Conservation (phyloP, 768 basidiomycete species). For the Gymnopilus junonius region DNA sequence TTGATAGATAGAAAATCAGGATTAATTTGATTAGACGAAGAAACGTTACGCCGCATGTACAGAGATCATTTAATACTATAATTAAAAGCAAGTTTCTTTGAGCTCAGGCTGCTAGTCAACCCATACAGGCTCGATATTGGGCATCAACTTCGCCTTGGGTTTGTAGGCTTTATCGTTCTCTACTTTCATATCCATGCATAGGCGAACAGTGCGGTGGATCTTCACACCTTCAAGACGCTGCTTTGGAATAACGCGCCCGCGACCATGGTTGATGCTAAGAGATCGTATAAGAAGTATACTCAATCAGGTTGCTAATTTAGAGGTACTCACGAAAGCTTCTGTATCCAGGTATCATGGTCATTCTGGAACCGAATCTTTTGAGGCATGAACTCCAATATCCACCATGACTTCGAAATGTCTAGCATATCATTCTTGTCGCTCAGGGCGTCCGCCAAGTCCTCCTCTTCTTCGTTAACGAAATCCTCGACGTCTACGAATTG, state of each 20-base stretch:
- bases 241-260: constrained; percentile 44
- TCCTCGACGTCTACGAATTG: constrained; percentile 29
- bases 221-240: constrained; percentile 40
- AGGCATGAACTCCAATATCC: constrained; percentile 63
- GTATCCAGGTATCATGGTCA: constrained; percentile 43
- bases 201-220: constrained; percentile 49
- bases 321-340: constrained; percentile 38
- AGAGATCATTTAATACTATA: too few species aligned
- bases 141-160: constrained; percentile 42
- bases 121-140: constrained; percentile 39
- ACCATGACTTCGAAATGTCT: constrained; percentile 53
- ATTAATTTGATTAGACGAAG: too few species aligned
- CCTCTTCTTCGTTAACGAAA: constrained; percentile 56
- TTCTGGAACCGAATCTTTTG: constrained; percentile 44
- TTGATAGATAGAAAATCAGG: too few species aligned
- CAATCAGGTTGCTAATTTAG: not conserved
- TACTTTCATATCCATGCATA: constrained; percentile 44
- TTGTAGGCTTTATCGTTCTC: constrained; percentile 33
- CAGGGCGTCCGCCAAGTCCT: constrained; percentile 62
- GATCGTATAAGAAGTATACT: not conserved
- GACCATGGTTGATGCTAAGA: constrained; percentile 45
- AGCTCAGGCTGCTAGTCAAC: constrained; percentile 43
- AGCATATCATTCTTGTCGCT: constrained; percentile 63
- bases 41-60: too few species aligned
- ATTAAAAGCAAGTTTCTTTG: too few species aligned